These are phyloP conservation scores for Trametes villosa DNA, from an alignment of 768 basidiomycete genomes.

Conservation along the genomic window DNA sequence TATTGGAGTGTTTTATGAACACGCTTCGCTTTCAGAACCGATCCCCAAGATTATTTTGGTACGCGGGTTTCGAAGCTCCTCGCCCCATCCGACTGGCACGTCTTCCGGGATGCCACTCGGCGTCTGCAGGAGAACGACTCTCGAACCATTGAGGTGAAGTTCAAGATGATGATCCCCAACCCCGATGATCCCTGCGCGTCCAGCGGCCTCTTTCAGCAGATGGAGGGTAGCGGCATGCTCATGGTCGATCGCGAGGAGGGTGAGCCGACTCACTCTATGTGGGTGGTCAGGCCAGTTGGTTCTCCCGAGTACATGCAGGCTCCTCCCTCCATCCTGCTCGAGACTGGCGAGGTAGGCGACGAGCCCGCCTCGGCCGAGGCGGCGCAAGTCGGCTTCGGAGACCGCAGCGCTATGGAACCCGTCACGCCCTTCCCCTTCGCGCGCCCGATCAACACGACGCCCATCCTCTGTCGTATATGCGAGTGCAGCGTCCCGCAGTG, in stretches of 20 bases:
- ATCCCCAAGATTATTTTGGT: conserved; percentile 78
- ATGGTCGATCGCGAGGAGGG: conserved; percentile 93
- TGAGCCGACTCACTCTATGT: conserved; percentile 94
- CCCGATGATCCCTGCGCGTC: conserved; percentile 55
- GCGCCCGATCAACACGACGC: conserved; percentile 77
- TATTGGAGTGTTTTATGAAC: conserved; percentile 3
- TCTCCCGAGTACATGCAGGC: conserved; percentile 71
- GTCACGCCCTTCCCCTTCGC: conserved; percentile 75
- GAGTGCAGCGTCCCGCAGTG: conserved; percentile 96
- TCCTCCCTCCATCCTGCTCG: conserved; percentile 62
- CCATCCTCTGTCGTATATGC: conserved; percentile 95
- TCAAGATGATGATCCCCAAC: conserved; percentile 79
- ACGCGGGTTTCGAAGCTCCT: conserved; percentile 83
- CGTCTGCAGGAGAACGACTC: conserved; percentile 89
- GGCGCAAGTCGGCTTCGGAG: conserved; percentile 45
- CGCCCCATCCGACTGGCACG: conserved; percentile 74
- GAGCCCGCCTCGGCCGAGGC: conserved; percentile 39
- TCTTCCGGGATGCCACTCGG: conserved; percentile 86
- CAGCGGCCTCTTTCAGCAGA: conserved; percentile 67
- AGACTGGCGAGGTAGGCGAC: conserved; percentile 46
- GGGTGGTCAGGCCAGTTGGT: conserved; percentile 88
- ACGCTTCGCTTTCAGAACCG: conserved; percentile 55
- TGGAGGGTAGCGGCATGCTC: conserved; percentile 99
- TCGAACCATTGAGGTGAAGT: conserved; percentile 90
- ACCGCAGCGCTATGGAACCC: conserved; percentile 38